phyloP scores from a whole-genome alignment of 768 basidiomycete species.

The Hypholoma fasciculare region DNA sequence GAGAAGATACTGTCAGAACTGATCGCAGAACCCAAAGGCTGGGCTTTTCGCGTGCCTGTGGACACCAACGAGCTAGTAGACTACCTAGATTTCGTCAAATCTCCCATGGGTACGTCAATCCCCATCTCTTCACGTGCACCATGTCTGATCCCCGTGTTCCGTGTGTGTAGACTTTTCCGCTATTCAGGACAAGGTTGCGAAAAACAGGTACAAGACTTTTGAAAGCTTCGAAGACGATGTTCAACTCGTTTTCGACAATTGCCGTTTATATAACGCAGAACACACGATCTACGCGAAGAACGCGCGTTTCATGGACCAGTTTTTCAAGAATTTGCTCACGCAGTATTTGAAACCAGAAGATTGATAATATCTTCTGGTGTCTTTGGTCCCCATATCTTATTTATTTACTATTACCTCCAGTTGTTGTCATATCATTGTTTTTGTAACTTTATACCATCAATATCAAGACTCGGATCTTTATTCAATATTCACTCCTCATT shows the following conservation, averaged over 20 bases:
- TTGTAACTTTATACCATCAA: constrained; percentile 7
- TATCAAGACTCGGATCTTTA: not conserved
- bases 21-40: constrained; percentile 45
- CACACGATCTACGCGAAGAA: constrained; percentile 78
- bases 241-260: constrained; percentile 87
- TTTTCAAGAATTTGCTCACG: constrained; percentile 56
- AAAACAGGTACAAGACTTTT: constrained; percentile 77
- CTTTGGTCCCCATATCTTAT: not conserved
- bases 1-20: constrained; percentile 50
- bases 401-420: constrained; percentile 1
- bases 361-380: constrained; percentile 16
- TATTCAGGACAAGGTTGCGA: constrained; percentile 89
- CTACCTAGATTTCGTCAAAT: constrained; percentile 86
- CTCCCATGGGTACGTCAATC: constrained; percentile 82
- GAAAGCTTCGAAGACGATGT: constrained; percentile 79
- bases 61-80: constrained; percentile 77
- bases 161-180: constrained; percentile 69
- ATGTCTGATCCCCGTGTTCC: constrained; percentile 2
- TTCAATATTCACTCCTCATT: not conserved
- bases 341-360: constrained; percentile 28
- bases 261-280: constrained; percentile 84
- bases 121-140: not conserved
- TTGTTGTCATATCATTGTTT: constrained; percentile 1
- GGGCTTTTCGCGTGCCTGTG: constrained; percentile 89
- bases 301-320: constrained; percentile 82